A percentile compares a stretch with the other conserved stretches of the same genome.
These are phyloP conservation scores for Leccinum boreale DNA, from an alignment of 768 basidiomycete genomes.

Conservation along the genomic window DNA sequence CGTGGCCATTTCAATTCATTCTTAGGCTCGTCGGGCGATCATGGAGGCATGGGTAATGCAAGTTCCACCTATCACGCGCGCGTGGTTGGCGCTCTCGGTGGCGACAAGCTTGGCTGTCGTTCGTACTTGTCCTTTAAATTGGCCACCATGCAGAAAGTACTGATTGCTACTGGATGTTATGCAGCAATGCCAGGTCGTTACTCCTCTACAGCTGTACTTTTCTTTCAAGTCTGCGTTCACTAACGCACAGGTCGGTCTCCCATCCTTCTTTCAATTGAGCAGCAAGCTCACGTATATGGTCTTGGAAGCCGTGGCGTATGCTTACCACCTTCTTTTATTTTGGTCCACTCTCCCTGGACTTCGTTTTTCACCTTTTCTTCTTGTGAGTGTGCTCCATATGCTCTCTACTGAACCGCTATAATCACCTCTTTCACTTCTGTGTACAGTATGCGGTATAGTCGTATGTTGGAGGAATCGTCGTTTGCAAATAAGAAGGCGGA, in stretches of 20 bases:
- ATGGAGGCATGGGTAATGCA: conserved; percentile 93
- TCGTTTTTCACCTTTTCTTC: conserved; percentile 97
- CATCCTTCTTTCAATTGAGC: background rate
- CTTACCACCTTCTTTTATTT: conserved; percentile 96
- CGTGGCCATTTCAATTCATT: background rate
- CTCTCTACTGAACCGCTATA: background rate
- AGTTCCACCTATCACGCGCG: conserved; percentile 87
- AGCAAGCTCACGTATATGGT: conserved; percentile 12
- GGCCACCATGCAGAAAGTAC: background rate
- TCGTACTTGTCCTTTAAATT: conserved; percentile 32
- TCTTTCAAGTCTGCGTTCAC: conserved; percentile 82
- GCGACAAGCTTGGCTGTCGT: conserved; percentile 85
- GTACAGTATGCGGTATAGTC: conserved; percentile 91
- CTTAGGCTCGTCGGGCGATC: conserved; percentile 6
- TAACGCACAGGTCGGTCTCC: conserved; percentile 59
- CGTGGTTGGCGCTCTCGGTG: conserved; percentile 80
- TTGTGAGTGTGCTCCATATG: conserved; percentile 61
- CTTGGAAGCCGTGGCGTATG: conserved; percentile 74
- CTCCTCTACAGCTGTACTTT: conserved; percentile 90
- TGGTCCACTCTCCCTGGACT: conserved; percentile 88
- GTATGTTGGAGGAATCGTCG: conserved; percentile 95
- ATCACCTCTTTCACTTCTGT: background rate
- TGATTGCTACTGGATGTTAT: conserved; percentile 4
- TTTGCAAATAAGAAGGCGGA: conserved; percentile 90
- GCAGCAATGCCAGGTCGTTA: conserved; percentile 91